phyloP scores from a whole-genome alignment of 2,329 filamentous ascomycete species.

The Talaromyces marneffei region DNA sequence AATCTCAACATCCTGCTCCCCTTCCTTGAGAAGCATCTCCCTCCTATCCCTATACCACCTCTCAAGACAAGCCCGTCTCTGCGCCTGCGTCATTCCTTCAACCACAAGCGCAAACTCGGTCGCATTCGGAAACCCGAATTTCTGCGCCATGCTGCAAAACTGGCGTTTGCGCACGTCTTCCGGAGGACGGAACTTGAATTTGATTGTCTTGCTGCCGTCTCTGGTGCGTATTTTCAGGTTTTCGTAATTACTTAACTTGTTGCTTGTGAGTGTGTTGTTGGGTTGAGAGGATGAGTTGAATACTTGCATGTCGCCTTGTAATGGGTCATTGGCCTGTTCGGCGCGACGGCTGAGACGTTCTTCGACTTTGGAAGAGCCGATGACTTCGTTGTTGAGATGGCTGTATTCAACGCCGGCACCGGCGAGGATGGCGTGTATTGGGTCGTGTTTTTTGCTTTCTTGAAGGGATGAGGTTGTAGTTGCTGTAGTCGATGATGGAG shows the following conservation, averaged over 20 bases:
- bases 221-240: constrained; percentile 16
- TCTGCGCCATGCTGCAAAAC: constrained; percentile 82
- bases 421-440: constrained; percentile 81
- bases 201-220: constrained; percentile 41
- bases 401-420: constrained; percentile 89
- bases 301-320: constrained; percentile 30
- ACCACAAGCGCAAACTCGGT: constrained; percentile 86
- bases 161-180: constrained; percentile 69
- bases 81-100: constrained; percentile 81
- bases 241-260: neutral
- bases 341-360: constrained; percentile 73
- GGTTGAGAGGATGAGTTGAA: constrained; percentile 26
- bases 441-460: constrained; percentile 55
- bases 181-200: constrained; percentile 65
- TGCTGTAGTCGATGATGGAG: constrained; percentile 11
- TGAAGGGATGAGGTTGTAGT: constrained; percentile 11
- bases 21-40: constrained; percentile 35
- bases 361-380: constrained; percentile 90
- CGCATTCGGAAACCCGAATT: constrained; percentile 68
- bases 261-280: neutral
- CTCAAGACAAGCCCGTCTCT: constrained; percentile 71
- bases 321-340: constrained; percentile 40
- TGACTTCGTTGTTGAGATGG: constrained; percentile 91
- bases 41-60: constrained; percentile 69
- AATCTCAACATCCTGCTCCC: neutral